Evolutionary conservation across 106 monocot species (phyloP).

Genomic region (Apostasia shenzhenica): DNA sequence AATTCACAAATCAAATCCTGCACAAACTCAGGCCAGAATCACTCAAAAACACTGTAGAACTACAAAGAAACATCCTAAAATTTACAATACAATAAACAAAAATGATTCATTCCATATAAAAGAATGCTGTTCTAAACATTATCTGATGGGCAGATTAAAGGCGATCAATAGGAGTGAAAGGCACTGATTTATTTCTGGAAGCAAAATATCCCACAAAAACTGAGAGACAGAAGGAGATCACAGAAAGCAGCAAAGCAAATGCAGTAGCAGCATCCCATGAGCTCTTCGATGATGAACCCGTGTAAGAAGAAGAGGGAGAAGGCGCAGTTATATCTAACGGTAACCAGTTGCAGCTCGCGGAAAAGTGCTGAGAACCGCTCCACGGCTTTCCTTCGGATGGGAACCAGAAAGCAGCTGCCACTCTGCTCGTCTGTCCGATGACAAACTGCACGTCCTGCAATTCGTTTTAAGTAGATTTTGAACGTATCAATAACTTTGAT

Average conservation of each 20-base stretch:
- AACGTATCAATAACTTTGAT: background rate
- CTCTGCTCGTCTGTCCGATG: conserved; percentile 61
- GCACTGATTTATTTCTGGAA: conserved; percentile 43
- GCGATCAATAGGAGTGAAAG: conserved; percentile 77
- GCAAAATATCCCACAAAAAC: conserved; percentile 62
- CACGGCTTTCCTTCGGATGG: conserved; percentile 66
- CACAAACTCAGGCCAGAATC: no score
- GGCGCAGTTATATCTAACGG: conserved; percentile 44
- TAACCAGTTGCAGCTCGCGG: conserved; percentile 85
- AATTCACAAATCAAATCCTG: no score
- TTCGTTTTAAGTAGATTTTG: background rate
- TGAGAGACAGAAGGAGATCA: conserved; percentile 50
- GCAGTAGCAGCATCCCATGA: conserved; percentile 76
- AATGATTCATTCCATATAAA: background rate
- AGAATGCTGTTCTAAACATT: background rate
- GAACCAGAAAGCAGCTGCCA: conserved; percentile 94
- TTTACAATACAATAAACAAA: background rate
- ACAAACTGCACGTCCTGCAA: conserved; percentile 91
- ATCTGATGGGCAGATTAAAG: conserved; percentile 15
- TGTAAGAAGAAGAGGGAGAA: conserved; percentile 23
- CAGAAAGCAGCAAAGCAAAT: conserved; percentile 69
- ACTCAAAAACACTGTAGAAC: no score
- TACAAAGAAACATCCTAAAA: background rate
- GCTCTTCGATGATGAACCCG: conserved; percentile 15
- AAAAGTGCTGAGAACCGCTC: conserved; percentile 69